These are phyloP conservation scores for Phlegmacium glaucopus DNA, from an alignment of 768 basidiomycete genomes.

Conservation along the genomic window DNA sequence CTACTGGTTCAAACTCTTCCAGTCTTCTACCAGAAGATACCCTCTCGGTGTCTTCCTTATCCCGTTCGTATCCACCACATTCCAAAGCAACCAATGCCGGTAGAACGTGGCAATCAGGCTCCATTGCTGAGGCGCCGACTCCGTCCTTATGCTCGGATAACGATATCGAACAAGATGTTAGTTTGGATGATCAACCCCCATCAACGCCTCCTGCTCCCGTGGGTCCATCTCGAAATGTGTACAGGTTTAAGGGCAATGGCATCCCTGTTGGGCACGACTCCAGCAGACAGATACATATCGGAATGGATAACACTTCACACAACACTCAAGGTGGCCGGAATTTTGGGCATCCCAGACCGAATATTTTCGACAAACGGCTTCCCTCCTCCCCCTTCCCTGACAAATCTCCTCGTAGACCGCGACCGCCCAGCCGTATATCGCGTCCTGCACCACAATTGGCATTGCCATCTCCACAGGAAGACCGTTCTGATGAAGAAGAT, in stretches of 20 bases:
- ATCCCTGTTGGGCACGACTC: constrained; percentile 19
- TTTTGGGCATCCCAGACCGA: constrained; percentile 7
- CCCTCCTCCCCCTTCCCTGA: constrained; percentile 64
- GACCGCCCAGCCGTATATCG: constrained; percentile 48
- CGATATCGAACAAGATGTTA: constrained; percentile 44
- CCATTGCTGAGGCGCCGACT: constrained; percentile 42
- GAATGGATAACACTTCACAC: not conserved
- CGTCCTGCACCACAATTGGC: constrained; percentile 9
- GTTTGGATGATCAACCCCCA: constrained; percentile 46
- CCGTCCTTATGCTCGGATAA: constrained; percentile 78
- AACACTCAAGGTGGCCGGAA: not conserved
- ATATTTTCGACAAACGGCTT: constrained; percentile 55
- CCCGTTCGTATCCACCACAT: constrained; percentile 13
- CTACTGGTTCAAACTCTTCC: constrained; percentile 14
- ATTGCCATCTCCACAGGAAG: constrained; percentile 7
- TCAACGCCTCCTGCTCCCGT: constrained; percentile 40
- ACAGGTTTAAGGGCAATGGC: constrained; percentile 24
- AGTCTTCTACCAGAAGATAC: constrained; percentile 10
- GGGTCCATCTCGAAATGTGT: constrained; percentile 21
- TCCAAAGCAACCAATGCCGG: constrained; percentile 4
- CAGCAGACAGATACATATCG: not conserved
- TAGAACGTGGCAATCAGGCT: constrained; percentile 18
- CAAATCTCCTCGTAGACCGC: constrained; percentile 51
- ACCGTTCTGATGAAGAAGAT: constrained; percentile 31
- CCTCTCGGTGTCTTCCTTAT: constrained; percentile 9